phyloP scores from a whole-genome alignment of 1,284 basidiomycete genomes.

The Ustilago tritici region DNA sequence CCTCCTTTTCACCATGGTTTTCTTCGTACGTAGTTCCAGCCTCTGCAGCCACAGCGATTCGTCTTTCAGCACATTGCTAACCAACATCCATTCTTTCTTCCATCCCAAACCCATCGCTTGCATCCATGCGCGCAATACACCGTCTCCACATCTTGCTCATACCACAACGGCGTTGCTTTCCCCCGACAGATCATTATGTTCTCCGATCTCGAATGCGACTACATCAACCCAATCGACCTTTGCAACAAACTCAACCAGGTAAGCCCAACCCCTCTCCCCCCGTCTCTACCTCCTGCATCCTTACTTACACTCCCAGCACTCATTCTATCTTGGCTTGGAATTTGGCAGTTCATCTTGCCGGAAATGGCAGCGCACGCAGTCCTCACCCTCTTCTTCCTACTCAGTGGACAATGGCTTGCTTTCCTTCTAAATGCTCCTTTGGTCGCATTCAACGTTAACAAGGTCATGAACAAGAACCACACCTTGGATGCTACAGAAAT shows the following conservation, averaged over 20 bases:
- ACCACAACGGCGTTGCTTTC: background rate
- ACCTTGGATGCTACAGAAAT: conserved; percentile 99
- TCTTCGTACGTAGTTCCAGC: conserved; percentile 58
- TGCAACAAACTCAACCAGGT: conserved; percentile 99
- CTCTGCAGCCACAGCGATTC: background rate
- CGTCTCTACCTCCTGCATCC: background rate
- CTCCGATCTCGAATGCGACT: conserved; percentile 74
- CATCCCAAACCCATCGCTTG: background rate
- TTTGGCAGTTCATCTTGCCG: conserved; percentile 88
- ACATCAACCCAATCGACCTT: conserved; percentile 99
- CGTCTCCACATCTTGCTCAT: background rate
- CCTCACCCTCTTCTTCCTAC: conserved; percentile 85
- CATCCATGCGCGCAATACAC: background rate
- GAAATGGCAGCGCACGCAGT: conserved; percentile 90
- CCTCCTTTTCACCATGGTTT: conserved; percentile 69
- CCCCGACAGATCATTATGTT: conserved; percentile 96
- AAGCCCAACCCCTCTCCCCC: conserved; percentile 30
- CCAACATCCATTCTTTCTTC: background rate
- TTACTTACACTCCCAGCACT: background rate
- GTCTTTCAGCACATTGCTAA: conserved; percentile 4
- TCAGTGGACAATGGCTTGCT: conserved; percentile 84
- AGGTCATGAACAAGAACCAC: conserved; percentile 94
- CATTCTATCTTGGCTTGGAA: background rate
- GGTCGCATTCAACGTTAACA: conserved; percentile 91
- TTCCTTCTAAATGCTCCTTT: conserved; percentile 92